Conservation (phyloP, 352 stramenopile species). For the Pythium chondricola region DNA sequence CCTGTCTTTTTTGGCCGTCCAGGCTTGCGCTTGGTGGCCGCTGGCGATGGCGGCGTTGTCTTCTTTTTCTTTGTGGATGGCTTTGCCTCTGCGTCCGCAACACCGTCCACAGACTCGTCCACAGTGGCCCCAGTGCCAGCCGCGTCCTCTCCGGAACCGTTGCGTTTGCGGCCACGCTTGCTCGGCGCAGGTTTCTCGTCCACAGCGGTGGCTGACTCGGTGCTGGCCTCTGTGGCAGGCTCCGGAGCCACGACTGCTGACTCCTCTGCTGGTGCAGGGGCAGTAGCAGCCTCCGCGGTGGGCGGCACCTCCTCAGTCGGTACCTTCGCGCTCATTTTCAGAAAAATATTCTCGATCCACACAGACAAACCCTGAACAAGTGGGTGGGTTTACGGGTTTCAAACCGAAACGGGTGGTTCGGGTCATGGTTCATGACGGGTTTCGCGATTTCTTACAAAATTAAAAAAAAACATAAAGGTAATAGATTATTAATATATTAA, state of each 20-base stretch:
- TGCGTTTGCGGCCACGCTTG: conserved; percentile 30
- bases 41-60: neutral
- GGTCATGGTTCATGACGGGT: no score
- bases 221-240: conserved; percentile 3
- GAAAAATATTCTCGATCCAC: conserved; percentile 15
- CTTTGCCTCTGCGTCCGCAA: conserved; percentile 7
- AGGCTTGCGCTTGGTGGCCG: neutral
- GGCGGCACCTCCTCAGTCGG: conserved; percentile 1
- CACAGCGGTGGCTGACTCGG: neutral
- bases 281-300: conserved; percentile 9
- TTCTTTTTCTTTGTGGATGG: conserved; percentile 9
- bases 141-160: conserved; percentile 3
- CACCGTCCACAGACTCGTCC: conserved; percentile 4
- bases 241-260: neutral
- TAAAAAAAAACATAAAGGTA: no score
- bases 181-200: conserved; percentile 17
- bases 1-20: conserved; percentile 2
- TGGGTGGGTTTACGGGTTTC: conserved; percentile 6
- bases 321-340: conserved; percentile 5
- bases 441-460: no score
- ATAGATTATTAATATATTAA: no score
- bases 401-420: no score
- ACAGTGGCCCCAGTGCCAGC: neutral
- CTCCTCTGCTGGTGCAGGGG: conserved; percentile 1
- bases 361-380: conserved; percentile 6